Conservation (phyloP, 495 filamentous ascomycete genomes). For the Aspergillus saccharolyticus region DNA sequence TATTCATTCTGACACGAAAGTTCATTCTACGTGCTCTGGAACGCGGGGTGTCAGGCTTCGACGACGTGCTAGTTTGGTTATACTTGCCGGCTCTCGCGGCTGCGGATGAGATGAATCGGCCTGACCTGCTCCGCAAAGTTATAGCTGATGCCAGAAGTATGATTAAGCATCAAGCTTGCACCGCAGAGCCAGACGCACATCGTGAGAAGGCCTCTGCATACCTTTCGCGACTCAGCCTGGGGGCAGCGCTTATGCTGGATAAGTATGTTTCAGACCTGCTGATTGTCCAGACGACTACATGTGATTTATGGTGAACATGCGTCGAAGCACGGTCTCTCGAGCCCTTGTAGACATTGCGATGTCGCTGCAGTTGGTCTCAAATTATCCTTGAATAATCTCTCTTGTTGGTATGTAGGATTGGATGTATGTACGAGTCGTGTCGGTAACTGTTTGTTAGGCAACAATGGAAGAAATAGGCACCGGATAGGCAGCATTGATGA, state of each 20-base stretch:
- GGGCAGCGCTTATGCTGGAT: slow-evolving; percentile 31
- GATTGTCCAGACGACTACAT: slow-evolving; percentile 16
- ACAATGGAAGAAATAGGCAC: not conserved
- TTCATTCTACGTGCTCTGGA: slow-evolving; percentile 50
- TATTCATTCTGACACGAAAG: slow-evolving; percentile 47
- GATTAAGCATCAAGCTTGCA: slow-evolving; percentile 24
- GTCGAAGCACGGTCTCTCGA: not conserved
- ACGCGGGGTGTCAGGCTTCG: slow-evolving; percentile 38
- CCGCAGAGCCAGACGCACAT: slow-evolving; percentile 12
- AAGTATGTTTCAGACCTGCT: slow-evolving; percentile 23
- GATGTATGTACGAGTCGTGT: not conserved
- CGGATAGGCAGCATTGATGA: not conserved
- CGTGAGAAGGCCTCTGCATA: slow-evolving; percentile 17
- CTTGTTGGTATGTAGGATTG: not conserved
- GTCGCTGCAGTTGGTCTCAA: not conserved
- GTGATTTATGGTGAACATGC: not conserved
- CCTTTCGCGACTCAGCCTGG: slow-evolving; percentile 28
- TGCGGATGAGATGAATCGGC: slow-evolving; percentile 11
- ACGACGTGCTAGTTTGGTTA: slow-evolving; percentile 46
- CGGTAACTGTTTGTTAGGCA: not conserved
- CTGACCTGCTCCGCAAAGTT: slow-evolving; percentile 33
- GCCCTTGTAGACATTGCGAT: not conserved
- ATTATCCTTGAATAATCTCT: not conserved
- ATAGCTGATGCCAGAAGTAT: slow-evolving; percentile 30
- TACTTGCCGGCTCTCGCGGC: slow-evolving; percentile 35